Conservation (phyloP, 139 green algal species). For the Raphidocelis subcapitata region DNA sequence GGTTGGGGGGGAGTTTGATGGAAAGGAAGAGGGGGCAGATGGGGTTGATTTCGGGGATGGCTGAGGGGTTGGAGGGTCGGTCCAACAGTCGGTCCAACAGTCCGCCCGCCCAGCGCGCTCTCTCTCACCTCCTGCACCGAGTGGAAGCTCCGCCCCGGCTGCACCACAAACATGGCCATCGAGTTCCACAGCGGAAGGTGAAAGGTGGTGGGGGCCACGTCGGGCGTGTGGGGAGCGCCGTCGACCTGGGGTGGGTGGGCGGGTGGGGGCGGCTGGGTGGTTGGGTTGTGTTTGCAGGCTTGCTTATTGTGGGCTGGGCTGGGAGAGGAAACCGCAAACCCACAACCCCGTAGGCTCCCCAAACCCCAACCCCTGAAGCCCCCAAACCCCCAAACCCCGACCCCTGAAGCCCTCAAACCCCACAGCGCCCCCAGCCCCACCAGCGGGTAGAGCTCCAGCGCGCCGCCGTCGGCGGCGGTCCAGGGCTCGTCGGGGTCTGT, state of each 20-base stretch:
- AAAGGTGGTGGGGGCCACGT: conserved; percentile 41
- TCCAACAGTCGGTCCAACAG: conserved; percentile 37
- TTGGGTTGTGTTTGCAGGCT: too few species aligned
- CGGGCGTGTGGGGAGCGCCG: conserved; percentile 46
- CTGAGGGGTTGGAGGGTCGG: too few species aligned
- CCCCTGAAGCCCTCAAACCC: not conserved
- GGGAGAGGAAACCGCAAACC: too few species aligned
- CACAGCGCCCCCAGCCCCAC: conserved; percentile 23
- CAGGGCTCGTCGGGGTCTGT: conserved; percentile 83
- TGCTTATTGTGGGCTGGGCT: too few species aligned
- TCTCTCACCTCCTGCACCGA: conserved; percentile 62
- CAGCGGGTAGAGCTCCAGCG: conserved; percentile 83
- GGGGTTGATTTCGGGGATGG: too few species aligned
- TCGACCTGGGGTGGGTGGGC: too few species aligned
- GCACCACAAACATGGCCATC: conserved; percentile 87
- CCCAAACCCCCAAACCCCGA: too few species aligned
- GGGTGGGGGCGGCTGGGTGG: too few species aligned
- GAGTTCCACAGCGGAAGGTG: conserved; percentile 67
- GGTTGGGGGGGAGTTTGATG: too few species aligned
- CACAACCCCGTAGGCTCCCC: too few species aligned
- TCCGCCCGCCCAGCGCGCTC: conserved; percentile 1
- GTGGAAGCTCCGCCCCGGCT: conserved; percentile 82
- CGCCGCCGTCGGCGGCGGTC: conserved; percentile 72
- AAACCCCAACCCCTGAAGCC: too few species aligned
- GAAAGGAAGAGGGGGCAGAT: too few species aligned